These are phyloP conservation scores for Phtheirospermum japonicum DNA, from an alignment of 257 asterid species.

Conservation along the genomic window DNA sequence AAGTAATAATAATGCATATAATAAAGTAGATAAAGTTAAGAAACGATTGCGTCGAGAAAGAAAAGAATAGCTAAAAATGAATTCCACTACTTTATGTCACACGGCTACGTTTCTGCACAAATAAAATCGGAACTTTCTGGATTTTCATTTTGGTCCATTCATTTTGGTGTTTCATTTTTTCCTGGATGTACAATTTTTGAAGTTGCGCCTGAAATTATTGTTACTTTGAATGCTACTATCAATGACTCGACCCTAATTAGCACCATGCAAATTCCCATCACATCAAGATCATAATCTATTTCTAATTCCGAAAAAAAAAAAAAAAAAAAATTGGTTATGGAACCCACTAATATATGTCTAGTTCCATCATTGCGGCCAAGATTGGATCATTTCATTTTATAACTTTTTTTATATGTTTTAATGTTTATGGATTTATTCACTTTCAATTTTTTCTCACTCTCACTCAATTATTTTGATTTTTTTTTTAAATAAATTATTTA, in stretches of 20 bases:
- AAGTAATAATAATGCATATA: too few relatives aligned
- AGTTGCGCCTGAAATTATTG: conserved; percentile 19
- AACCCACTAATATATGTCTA: too few relatives aligned
- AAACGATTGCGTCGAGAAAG: too few relatives aligned
- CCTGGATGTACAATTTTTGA: not conserved
- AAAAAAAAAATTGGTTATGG: not conserved
- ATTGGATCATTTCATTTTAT: too few relatives aligned
- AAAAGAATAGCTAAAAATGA: not conserved
- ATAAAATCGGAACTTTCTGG: conserved; percentile 11
- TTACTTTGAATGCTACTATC: not conserved
- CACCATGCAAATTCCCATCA: conserved; percentile 17
- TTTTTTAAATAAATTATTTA: too few relatives aligned
- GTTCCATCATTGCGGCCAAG: too few relatives aligned
- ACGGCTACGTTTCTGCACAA: conserved; percentile 46
- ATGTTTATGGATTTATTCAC: too few relatives aligned
- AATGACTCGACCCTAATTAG: not conserved
- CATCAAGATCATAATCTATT: conserved; percentile 11
- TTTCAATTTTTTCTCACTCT: too few relatives aligned
- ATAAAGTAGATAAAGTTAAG: too few relatives aligned
- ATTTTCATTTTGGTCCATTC: conserved; percentile 31
- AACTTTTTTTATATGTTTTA: too few relatives aligned
- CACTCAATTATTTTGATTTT: too few relatives aligned
- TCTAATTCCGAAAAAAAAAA: too few relatives aligned
- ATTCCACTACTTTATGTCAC: conserved; percentile 24
- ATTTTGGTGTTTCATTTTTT: conserved; percentile 8